These are phyloP conservation scores for Penicillium chermesinum DNA, from an alignment of 495 filamentous ascomycete species.

Conservation along the genomic window DNA sequence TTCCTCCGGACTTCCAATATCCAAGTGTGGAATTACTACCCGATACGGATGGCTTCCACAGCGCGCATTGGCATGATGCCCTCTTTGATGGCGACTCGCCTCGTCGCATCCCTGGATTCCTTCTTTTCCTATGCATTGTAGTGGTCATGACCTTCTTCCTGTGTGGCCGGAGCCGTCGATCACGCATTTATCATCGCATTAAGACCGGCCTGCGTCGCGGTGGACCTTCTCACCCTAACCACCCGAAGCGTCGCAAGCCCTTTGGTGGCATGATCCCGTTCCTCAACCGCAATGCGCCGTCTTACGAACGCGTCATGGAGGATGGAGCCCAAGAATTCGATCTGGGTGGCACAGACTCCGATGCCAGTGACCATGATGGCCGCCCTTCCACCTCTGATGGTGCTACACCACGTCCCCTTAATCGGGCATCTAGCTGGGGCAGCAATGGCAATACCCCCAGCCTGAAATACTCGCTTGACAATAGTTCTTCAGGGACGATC, in stretches of 20 bases:
- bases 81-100: conserved; percentile 56
- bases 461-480: conserved; percentile 57
- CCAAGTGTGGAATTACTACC: conserved; percentile 58
- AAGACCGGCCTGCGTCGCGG: conserved; percentile 45
- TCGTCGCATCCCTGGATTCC: conserved; percentile 65
- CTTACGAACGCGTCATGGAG: conserved; percentile 84
- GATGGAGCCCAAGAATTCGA: conserved; percentile 69
- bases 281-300: conserved; percentile 50
- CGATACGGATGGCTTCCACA: conserved; percentile 44
- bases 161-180: conserved; percentile 65
- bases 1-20: conserved; percentile 77
- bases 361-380: conserved; percentile 47
- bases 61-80: conserved; percentile 69
- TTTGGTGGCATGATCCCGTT: conserved; percentile 50
- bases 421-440: conserved; percentile 39
- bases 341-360: conserved; percentile 57
- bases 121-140: conserved; percentile 70
- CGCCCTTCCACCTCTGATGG: conserved; percentile 30
- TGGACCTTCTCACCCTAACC: conserved; percentile 46
- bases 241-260: conserved; percentile 48
- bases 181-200: conserved; percentile 57
- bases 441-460: conserved; percentile 29
- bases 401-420: conserved; percentile 26
- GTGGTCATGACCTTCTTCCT: conserved; percentile 61
- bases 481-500: conserved; percentile 45